phyloP scores from a whole-genome alignment of 495 filamentous ascomycete genomes.

The Penicillium maclennaniae region DNA sequence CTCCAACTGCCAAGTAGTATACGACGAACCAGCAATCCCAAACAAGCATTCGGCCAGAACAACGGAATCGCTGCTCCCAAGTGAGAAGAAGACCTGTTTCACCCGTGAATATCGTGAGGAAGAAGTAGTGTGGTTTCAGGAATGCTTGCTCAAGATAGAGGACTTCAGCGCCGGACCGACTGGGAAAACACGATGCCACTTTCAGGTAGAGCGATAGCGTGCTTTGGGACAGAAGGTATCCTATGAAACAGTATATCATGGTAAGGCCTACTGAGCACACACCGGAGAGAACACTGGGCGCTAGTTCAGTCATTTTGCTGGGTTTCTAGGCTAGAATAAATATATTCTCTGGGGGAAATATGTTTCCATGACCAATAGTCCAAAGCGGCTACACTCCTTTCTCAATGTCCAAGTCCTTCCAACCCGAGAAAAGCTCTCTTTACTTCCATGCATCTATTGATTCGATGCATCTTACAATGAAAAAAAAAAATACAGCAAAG shows the following conservation, averaged over 20 bases:
- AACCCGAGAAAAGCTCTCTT: too few relatives aligned
- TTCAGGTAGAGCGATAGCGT: slow-evolving; percentile 57
- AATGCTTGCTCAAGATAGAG: slow-evolving; percentile 66
- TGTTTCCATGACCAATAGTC: slow-evolving; percentile 39
- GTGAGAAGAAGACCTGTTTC: slow-evolving; percentile 56
- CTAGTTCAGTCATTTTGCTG: slow-evolving; percentile 22
- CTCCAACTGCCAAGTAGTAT: slow-evolving; percentile 56
- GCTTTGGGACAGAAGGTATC: slow-evolving; percentile 48
- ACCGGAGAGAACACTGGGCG: slow-evolving; percentile 50
- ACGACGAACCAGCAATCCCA: slow-evolving; percentile 40
- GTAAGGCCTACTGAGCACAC: slow-evolving; percentile 57
- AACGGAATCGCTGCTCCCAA: slow-evolving; percentile 60
- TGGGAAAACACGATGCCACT: slow-evolving; percentile 59
- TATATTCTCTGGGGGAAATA: too few relatives aligned
- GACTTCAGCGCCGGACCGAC: slow-evolving; percentile 60
- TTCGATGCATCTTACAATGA: too few relatives aligned
- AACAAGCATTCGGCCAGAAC: slow-evolving; percentile 58
- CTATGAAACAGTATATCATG: slow-evolving; percentile 60
- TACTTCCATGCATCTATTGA: too few relatives aligned
- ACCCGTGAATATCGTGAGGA: slow-evolving; percentile 59
- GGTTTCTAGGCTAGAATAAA: too few relatives aligned
- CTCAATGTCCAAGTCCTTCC: too few relatives aligned
- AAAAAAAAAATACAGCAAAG: too few relatives aligned
- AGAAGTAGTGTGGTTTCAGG: slow-evolving; percentile 57
- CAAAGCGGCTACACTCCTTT: too few relatives aligned